Evolutionary conservation across 2,329 filamentous ascomycete species (phyloP).

Genomic region (Apiospora saccharicola): DNA sequence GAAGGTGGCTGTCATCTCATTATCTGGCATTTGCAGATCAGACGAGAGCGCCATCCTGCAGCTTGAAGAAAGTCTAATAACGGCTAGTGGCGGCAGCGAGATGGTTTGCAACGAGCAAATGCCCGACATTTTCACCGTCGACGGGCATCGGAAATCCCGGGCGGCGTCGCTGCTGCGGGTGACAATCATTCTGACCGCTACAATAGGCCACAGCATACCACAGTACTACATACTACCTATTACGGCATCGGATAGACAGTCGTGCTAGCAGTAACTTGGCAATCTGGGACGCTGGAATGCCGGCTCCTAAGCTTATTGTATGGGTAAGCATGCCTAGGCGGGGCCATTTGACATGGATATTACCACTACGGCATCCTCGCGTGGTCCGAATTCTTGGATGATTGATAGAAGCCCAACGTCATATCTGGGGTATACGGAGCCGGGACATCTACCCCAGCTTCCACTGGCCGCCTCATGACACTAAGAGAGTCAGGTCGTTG

Average conservation of each 20-base stretch:
- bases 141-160: not conserved
- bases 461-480: conserved; percentile 10
- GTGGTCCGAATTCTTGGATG: conserved; percentile 3
- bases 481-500: conserved; percentile 7
- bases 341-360: not conserved
- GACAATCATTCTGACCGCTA: not conserved
- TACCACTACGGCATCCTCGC: not conserved
- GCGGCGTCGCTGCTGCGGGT: not conserved
- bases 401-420: not conserved
- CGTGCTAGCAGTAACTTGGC: not conserved
- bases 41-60: not conserved
- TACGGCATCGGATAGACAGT: not conserved
- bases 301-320: conserved; percentile 14
- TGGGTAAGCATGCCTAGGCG: not conserved
- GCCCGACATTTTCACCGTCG: not conserved
- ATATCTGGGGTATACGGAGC: conserved; percentile 4
- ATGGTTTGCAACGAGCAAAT: not conserved
- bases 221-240: not conserved
- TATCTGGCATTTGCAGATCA: not conserved
- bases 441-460: not conserved
- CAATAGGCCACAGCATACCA: not conserved
- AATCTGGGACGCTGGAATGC: not conserved
- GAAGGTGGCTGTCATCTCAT: not conserved
- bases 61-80: not conserved
- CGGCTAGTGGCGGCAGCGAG: not conserved